A percentile compares a stretch with the other conserved stretches of the same genome.
Conservation (phyloP, 257 asterid genomes). For the Solanum tarijense region DNA sequence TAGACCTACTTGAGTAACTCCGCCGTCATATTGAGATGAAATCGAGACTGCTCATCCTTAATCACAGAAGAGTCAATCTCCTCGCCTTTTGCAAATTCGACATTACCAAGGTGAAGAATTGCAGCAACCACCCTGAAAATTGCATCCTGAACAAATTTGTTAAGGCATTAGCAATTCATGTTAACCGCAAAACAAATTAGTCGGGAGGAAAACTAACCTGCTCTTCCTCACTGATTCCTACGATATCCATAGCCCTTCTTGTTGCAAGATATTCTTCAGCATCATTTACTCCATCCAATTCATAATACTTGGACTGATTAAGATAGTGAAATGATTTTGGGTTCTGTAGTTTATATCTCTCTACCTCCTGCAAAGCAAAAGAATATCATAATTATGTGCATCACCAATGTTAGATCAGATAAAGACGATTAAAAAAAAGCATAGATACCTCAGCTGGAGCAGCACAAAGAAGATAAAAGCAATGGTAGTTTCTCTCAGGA, state of each 20-base stretch:
- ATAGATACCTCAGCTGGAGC: constrained; percentile 80
- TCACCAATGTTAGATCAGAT: not conserved
- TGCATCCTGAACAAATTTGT: constrained; percentile 52
- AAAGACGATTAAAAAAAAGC: not conserved
- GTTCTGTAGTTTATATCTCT: constrained; percentile 61
- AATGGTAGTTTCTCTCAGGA: constrained; percentile 98
- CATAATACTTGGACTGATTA: constrained; percentile 79
- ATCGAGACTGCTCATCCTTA: constrained; percentile 85
- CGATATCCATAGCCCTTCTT: constrained; percentile 98
- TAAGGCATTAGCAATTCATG: constrained; percentile 11
- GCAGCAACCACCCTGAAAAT: constrained; percentile 96
- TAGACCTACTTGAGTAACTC: constrained; percentile 73
- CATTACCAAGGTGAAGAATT: constrained; percentile 90
- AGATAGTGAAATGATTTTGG: constrained; percentile 81
- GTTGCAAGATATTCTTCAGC: constrained; percentile 90
- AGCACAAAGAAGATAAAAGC: constrained; percentile 95
- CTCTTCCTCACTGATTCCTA: constrained; percentile 94
- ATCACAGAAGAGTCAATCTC: constrained; percentile 94
- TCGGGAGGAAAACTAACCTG: constrained; percentile 48
- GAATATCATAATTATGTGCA: not conserved
- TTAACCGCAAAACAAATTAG: constrained; percentile 2
- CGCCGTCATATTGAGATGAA: constrained; percentile 77
- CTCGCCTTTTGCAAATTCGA: constrained; percentile 87
- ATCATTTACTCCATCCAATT: constrained; percentile 84
- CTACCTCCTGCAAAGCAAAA: constrained; percentile 54